phyloP scores from a whole-genome alignment of 768 basidiomycete genomes.

The Lactarius deliciosus region DNA sequence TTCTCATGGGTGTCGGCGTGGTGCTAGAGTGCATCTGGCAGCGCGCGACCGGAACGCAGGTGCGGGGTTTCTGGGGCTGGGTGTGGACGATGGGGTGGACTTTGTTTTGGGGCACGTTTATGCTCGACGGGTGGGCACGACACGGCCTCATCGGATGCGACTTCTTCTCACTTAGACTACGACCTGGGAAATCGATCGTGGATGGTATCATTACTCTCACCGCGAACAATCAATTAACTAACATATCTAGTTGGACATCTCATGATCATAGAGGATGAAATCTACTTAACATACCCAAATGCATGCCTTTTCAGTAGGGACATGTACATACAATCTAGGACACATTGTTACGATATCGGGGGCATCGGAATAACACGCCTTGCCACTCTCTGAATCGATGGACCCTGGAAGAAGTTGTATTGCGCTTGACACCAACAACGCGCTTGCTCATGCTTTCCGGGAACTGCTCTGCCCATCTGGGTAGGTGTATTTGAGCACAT shows the following conservation, averaged over 20 bases:
- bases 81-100: constrained; percentile 1
- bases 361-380: not conserved
- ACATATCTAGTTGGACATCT: not conserved
- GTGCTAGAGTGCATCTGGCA: not conserved
- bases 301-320: not conserved
- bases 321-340: not conserved
- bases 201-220: not conserved
- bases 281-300: not conserved
- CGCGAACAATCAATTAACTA: not conserved
- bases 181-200: not conserved
- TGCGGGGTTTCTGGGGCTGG: not conserved
- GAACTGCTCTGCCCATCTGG: not conserved
- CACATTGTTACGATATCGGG: not conserved
- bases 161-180: not conserved
- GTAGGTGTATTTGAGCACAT: not conserved
- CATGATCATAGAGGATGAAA: not conserved
- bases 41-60: not conserved
- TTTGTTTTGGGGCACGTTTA: not conserved
- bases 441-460: not conserved
- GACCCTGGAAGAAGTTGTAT: not conserved
- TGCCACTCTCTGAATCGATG: not conserved
- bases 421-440: not conserved
- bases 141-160: not conserved
- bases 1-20: not conserved
- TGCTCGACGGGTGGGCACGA: constrained; percentile 1